These are phyloP conservation scores for Teratosphaeria epicoccoides DNA, from an alignment of 2,329 filamentous ascomycete genomes.

Conservation along the genomic window DNA sequence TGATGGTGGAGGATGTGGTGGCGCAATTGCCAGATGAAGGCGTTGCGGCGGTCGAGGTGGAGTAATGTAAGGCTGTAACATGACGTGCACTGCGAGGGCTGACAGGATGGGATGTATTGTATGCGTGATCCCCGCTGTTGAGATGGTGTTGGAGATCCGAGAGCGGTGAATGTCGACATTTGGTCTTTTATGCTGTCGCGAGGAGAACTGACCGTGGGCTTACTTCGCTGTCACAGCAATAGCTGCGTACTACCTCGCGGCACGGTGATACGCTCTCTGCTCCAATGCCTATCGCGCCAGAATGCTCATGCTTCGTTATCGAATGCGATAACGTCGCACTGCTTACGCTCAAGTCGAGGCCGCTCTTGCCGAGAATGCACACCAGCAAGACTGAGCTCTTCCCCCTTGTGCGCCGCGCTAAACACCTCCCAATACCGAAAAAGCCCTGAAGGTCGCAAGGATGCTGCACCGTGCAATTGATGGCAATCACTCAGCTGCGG, in stretches of 20 bases:
- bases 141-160: too few relatives aligned
- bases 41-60: slow-evolving; percentile 20
- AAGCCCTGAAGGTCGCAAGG: too few relatives aligned
- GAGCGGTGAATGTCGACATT: too few relatives aligned
- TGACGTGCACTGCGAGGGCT: background rate
- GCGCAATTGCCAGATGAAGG: slow-evolving; percentile 50
- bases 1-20: slow-evolving; percentile 64
- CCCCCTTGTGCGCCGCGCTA: slow-evolving; percentile 14
- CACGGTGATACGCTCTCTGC: background rate
- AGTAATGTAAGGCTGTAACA: slow-evolving; percentile 5
- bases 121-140: background rate
- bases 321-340: background rate
- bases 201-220: too few relatives aligned
- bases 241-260: too few relatives aligned
- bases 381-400: slow-evolving; percentile 5
- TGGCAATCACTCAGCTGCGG: slow-evolving; percentile 10
- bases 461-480: slow-evolving; percentile 1
- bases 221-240: too few relatives aligned
- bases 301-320: background rate
- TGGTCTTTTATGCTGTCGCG: too few relatives aligned
- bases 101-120: background rate
- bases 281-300: background rate
- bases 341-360: slow-evolving; percentile 14
- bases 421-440: slow-evolving; percentile 3
- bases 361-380: slow-evolving; percentile 6